phyloP scores from a whole-genome alignment of 345 rosid genomes.

The Eucalyptus cladocalyx region DNA sequence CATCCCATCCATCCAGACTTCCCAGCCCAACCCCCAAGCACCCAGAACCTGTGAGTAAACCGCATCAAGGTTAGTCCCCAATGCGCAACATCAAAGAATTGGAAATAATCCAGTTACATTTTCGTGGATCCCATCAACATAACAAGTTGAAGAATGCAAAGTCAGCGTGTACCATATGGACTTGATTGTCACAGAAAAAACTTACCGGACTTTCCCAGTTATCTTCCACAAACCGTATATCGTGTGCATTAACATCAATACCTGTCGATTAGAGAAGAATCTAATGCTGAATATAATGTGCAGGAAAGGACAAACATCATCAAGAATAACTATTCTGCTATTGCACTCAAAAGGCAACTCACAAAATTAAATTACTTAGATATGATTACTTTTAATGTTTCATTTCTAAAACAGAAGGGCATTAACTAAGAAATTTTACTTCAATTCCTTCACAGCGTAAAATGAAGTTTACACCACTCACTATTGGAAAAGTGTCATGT shows the following conservation, averaged over 20 bases:
- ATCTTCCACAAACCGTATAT: slow-evolving; percentile 96
- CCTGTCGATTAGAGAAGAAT: slow-evolving; percentile 28
- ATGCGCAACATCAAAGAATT: background rate
- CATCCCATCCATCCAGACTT: slow-evolving; percentile 99
- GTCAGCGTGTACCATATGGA: background rate
- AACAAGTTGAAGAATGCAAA: background rate
- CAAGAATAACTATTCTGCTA: background rate
- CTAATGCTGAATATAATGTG: background rate
- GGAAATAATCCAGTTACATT: background rate
- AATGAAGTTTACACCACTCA: background rate
- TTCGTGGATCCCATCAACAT: background rate
- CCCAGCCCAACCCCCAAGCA: slow-evolving; percentile 99
- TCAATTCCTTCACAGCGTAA: background rate
- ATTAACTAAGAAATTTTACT: background rate
- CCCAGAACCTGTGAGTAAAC: slow-evolving; percentile 71
- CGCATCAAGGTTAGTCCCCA: background rate
- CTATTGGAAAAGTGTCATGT: background rate
- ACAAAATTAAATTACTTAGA: background rate
- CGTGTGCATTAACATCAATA: slow-evolving; percentile 73
- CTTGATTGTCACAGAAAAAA: background rate
- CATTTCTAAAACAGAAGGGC: background rate
- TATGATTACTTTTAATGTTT: background rate
- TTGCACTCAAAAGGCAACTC: background rate
- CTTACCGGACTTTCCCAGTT: slow-evolving; percentile 99
- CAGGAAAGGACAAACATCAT: background rate